Evolutionary conservation across 345 rosid species (phyloP).

Genomic region (Gossypium stocksii): DNA sequence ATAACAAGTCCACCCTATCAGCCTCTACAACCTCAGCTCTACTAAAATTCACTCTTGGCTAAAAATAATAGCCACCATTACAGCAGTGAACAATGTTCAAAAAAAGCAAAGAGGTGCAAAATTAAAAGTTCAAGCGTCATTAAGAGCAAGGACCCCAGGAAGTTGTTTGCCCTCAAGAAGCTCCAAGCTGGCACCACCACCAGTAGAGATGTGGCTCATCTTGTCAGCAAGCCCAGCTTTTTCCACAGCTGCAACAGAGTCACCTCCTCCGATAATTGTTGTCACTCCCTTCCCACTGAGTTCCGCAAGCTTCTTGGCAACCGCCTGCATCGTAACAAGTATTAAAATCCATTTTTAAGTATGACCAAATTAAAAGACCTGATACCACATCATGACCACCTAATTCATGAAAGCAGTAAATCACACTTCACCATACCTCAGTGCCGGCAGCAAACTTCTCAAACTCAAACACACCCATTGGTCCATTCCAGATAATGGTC

Average conservation of each 20-base stretch:
- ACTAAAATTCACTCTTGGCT: slow-evolving; percentile 19
- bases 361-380: background rate
- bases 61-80: slow-evolving; percentile 29
- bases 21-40: slow-evolving; percentile 23
- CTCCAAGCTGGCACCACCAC: slow-evolving; percentile 98
- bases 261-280: slow-evolving; percentile 95
- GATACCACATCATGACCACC: background rate
- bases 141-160: slow-evolving; percentile 90
- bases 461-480: slow-evolving; percentile 95
- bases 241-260: slow-evolving; percentile 96
- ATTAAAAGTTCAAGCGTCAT: slow-evolving; percentile 49
- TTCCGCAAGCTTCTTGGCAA: slow-evolving; percentile 83
- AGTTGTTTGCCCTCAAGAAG: slow-evolving; percentile 87
- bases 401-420: background rate
- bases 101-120: background rate
- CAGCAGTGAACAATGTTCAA: slow-evolving; percentile 11
- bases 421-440: slow-evolving; percentile 58
- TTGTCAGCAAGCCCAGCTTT: slow-evolving; percentile 84
- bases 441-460: slow-evolving; percentile 91
- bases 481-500: slow-evolving; percentile 95
- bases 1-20: slow-evolving; percentile 7
- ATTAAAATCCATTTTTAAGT: background rate
- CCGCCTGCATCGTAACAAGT: slow-evolving; percentile 41
- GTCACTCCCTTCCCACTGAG: slow-evolving; percentile 83
- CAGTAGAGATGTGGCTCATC: slow-evolving; percentile 97